Evolutionary conservation across 331 rosid species (phyloP).

Genomic region (Malus hybrid): DNA sequence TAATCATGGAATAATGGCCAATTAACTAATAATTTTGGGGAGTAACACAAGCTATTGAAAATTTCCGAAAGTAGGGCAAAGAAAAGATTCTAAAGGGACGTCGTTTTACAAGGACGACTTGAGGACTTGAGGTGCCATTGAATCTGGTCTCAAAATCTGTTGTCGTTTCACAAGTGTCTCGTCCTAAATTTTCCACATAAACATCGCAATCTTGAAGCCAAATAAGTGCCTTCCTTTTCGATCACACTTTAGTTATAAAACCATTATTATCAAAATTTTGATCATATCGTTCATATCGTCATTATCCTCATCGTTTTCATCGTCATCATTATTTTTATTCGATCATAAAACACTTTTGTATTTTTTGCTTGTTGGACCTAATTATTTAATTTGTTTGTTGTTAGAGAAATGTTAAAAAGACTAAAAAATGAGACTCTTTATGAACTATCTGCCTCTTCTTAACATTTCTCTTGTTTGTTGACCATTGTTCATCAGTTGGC

Average conservation of each 20-base stretch:
- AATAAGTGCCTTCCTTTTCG: slow-evolving; percentile 17
- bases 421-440: too few species aligned
- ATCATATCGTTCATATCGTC: slow-evolving; percentile 18
- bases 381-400: neutral
- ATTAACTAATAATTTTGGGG: slow-evolving; percentile 21
- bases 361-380: neutral
- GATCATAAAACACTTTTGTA: neutral
- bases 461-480: neutral
- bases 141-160: slow-evolving; percentile 42
- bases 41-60: slow-evolving; percentile 11
- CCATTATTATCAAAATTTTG: neutral
- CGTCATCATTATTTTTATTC: neutral
- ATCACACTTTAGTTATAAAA: neutral
- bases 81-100: slow-evolving; percentile 20
- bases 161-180: slow-evolving; percentile 24
- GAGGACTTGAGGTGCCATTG: slow-evolving; percentile 50
- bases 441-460: too few species aligned
- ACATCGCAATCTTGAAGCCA: slow-evolving; percentile 35
- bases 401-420: too few species aligned
- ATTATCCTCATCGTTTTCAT: slow-evolving; percentile 12
- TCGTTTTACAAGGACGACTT: slow-evolving; percentile 51
- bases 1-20: slow-evolving; percentile 19
- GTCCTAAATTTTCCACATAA: slow-evolving; percentile 2
- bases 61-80: slow-evolving; percentile 1
- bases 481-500: neutral